Base-by-base conservation (phyloP, 1,284 basidiomycete species). In the Singerocomus rubriflavus region DNA sequence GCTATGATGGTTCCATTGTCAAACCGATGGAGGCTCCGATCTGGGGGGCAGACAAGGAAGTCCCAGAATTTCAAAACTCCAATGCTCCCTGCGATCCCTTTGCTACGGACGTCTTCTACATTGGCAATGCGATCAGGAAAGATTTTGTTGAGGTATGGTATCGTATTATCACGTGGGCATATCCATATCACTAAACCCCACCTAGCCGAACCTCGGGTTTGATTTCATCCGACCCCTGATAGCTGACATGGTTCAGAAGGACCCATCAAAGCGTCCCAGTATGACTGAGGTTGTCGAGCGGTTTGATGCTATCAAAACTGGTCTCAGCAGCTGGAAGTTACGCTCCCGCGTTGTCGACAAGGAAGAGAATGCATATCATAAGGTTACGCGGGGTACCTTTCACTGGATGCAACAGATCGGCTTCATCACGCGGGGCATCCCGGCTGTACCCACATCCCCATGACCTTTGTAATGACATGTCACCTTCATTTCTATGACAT, bases 231-330 rank as follows among this genome's bases (percentile, higher is more conserved):
- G 49, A 37, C 60, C 66, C 1, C 45, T 73, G 3, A 34, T 71
- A 4, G 48, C 52, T 0, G 59, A 59, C 10, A 72, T 74, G 72
- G 62, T 60, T 1, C 62, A 65, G 12, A 40, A 57, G 3, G 63
- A 69, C 47, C 71, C 71, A 0, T 16, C 25, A 0, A 61, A 64
- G n/a, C 64, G 72, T 6, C 69, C 68, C 0, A 67, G 43, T 0
- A 73, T 75, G 50, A 57, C 66, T 39, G 64, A 69, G 38, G 72
- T 71, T 0, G 60, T 70, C 1, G 13, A 48, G 1, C 61, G 57
- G 4, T 71, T 71, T 26, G 61, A 65, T 1, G 41, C 30, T 0
- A 62, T 71, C 14, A 50, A 55, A 5, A 46, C 36, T 3, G 50
- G 56, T 7, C 56, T 71, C 7, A 59, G 60, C 47, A 39, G 27